Conservation (phyloP, 1,284 basidiomycete genomes). For the Cryptococcus jaspeensis region DNA sequence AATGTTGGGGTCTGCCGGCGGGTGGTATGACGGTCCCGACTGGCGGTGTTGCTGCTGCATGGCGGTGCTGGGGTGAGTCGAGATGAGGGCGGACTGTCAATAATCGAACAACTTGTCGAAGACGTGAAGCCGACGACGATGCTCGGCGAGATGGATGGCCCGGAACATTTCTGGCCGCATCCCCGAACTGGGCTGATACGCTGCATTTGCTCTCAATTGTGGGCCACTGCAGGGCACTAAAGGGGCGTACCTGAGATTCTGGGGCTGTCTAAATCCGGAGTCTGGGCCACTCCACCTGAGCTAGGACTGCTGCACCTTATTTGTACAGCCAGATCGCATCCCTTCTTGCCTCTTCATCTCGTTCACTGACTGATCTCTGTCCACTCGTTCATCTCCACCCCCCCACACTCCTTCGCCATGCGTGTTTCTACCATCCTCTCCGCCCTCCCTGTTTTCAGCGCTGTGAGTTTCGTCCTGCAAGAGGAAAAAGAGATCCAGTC, state of each 20-base stretch:
- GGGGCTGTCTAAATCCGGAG: no score
- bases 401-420: constrained; percentile 8
- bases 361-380: neutral
- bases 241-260: neutral
- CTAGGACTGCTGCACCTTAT: no score
- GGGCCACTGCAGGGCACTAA: neutral
- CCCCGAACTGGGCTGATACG: neutral
- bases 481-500: neutral
- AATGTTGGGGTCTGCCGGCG: constrained; percentile 30
- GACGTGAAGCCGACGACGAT: neutral
- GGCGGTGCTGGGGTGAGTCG: neutral
- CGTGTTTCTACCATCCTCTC: constrained; percentile 13
- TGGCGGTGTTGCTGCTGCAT: constrained; percentile 1
- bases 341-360: neutral
- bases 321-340: no score
- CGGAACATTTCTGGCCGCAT: neutral
- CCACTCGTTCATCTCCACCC: neutral
- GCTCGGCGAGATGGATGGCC: neutral
- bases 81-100: neutral
- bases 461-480: constrained; percentile 1
- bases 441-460: constrained; percentile 5
- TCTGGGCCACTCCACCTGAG: no score
- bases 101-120: neutral
- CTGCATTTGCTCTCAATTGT: no score
- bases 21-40: constrained; percentile 7